These are phyloP conservation scores for Phytophthora hybrid DNA, from an alignment of 352 stramenopile genomes.

Conservation along the genomic window DNA sequence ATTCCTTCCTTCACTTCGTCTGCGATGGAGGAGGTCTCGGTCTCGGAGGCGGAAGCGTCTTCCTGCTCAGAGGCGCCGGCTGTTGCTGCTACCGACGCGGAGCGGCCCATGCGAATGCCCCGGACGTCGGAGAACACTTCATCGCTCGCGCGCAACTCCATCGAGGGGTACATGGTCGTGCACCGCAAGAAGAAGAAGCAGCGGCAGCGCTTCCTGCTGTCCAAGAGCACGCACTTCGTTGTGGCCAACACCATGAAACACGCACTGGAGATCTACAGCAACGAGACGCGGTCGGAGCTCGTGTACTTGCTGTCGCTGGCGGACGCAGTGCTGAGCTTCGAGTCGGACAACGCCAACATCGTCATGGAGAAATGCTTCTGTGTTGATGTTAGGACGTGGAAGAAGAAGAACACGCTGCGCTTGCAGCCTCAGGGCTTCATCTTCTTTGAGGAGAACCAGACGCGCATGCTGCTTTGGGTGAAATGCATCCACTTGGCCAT, in stretches of 20 bases:
- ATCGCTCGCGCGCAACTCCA: slow-evolving; percentile 48
- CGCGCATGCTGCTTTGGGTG: slow-evolving; percentile 76
- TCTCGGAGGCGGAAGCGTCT: background rate
- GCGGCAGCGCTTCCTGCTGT: slow-evolving; percentile 58
- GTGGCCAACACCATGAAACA: slow-evolving; percentile 60
- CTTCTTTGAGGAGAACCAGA: slow-evolving; percentile 78
- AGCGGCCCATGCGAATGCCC: slow-evolving; percentile 18
- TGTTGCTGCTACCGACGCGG: background rate
- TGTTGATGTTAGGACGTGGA: slow-evolving; percentile 75
- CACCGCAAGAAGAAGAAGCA: slow-evolving; percentile 67
- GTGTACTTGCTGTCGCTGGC: slow-evolving; percentile 74
- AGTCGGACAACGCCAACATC: slow-evolving; percentile 72
- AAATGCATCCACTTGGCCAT: slow-evolving; percentile 82
- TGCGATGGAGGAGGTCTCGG: slow-evolving; percentile 4
- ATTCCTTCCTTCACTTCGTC: slow-evolving; percentile 12
- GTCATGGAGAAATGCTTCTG: slow-evolving; percentile 84
- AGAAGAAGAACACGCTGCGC: slow-evolving; percentile 69
- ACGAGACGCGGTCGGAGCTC: slow-evolving; percentile 56
- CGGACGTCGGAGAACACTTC: slow-evolving; percentile 29
- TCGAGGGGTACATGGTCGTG: slow-evolving; percentile 69
- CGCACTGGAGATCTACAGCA: slow-evolving; percentile 74
- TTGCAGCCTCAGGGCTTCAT: slow-evolving; percentile 72
- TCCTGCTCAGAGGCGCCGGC: slow-evolving; percentile 20
- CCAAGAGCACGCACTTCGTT: slow-evolving; percentile 57
- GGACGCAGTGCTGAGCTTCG: slow-evolving; percentile 64